Evolutionary conservation across 192 early-diverging fungal species (phyloP).

Genomic region (Coemansia erecta): DNA sequence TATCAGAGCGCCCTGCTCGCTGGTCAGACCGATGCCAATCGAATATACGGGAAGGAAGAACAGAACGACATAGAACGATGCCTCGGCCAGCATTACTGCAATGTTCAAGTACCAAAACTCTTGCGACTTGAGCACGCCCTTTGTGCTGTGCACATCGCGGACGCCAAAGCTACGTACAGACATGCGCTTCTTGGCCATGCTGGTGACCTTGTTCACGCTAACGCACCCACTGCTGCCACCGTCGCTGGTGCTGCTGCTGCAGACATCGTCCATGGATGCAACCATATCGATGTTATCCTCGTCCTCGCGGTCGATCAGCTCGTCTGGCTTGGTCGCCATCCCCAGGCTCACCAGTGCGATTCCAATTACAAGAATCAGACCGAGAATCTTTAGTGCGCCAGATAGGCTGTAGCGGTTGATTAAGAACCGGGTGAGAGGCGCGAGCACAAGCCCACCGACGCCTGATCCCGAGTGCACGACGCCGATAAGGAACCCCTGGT

Average conservation of each 20-base stretch:
- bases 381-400: constrained; percentile 46
- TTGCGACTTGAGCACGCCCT: constrained; percentile 43
- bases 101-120: constrained; percentile 56
- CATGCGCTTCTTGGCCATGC: constrained; percentile 52
- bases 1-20: constrained; percentile 60
- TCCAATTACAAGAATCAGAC: constrained; percentile 27
- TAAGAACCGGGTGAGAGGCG: constrained; percentile 45
- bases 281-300: constrained; percentile 42
- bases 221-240: constrained; percentile 10
- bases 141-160: constrained; percentile 47
- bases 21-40: constrained; percentile 58
- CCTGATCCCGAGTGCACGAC: constrained; percentile 52
- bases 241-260: constrained; percentile 27
- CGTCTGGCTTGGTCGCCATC: constrained; percentile 52
- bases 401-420: constrained; percentile 42
- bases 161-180: constrained; percentile 55
- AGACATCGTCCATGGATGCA: constrained; percentile 11
- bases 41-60: constrained; percentile 55
- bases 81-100: constrained; percentile 53
- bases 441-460: constrained; percentile 47
- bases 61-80: constrained; percentile 50
- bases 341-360: constrained; percentile 45
- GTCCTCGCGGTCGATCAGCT: constrained; percentile 46
- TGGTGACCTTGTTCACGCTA: constrained; percentile 40
- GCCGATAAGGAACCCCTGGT: constrained; percentile 52